Evolutionary conservation across 495 filamentous ascomycete species (phyloP).

Genomic region (Penicillium waksmanii): DNA sequence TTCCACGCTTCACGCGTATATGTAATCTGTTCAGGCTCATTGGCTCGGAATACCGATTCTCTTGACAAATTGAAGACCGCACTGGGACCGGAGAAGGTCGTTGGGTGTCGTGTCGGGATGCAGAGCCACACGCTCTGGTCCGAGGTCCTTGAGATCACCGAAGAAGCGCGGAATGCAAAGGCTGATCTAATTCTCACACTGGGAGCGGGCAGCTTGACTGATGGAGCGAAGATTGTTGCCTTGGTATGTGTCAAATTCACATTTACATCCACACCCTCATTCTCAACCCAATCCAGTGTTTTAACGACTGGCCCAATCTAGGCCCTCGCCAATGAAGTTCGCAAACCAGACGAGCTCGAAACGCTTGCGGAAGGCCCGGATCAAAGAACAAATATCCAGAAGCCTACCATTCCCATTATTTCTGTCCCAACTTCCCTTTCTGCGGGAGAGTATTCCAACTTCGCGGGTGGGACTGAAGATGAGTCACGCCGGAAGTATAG

Average conservation of each 20-base stretch:
- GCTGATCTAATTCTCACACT: slow-evolving; percentile 64
- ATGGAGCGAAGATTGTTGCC: slow-evolving; percentile 62
- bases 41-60: slow-evolving; percentile 56
- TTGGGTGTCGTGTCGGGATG: slow-evolving; percentile 60
- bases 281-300: neutral
- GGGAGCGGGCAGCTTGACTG: slow-evolving; percentile 63
- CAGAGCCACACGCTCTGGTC: slow-evolving; percentile 62
- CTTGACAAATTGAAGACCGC: slow-evolving; percentile 49
- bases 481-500: slow-evolving; percentile 54
- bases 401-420: slow-evolving; percentile 56
- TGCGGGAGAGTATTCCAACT: slow-evolving; percentile 62
- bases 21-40: slow-evolving; percentile 62
- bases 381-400: slow-evolving; percentile 37
- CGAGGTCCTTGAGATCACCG: slow-evolving; percentile 58
- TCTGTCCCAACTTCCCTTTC: slow-evolving; percentile 66
- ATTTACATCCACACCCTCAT: neutral
- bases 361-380: slow-evolving; percentile 42
- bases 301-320: slow-evolving; percentile 14
- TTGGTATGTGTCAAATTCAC: slow-evolving; percentile 40
- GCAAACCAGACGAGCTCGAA: slow-evolving; percentile 46
- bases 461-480: slow-evolving; percentile 61
- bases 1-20: slow-evolving; percentile 60
- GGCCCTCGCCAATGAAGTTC: slow-evolving; percentile 54
- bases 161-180: slow-evolving; percentile 48
- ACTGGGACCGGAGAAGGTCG: slow-evolving; percentile 47